phyloP scores from a whole-genome alignment of 2,329 filamentous ascomycete species.

The Phyllosticta capitalensis region DNA sequence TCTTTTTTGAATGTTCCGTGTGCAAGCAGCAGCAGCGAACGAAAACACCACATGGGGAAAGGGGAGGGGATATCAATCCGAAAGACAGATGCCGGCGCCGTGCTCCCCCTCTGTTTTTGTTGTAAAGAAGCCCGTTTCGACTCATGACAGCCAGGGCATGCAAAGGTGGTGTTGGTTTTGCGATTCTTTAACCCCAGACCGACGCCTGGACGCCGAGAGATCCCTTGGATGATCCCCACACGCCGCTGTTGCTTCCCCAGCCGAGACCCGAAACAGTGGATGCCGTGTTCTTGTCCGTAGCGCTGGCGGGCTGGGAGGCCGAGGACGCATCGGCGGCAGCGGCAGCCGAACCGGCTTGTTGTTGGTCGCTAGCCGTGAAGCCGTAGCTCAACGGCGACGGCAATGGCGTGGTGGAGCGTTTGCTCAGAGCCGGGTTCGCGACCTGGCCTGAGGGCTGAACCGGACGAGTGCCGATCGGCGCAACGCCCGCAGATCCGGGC shows the following conservation, averaged over 20 bases:
- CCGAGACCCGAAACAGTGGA: slow-evolving; percentile 30
- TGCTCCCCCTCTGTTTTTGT: neutral
- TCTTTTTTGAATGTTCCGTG: neutral
- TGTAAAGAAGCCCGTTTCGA: neutral
- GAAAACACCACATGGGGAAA: neutral
- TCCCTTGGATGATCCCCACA: slow-evolving; percentile 70
- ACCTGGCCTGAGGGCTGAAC: slow-evolving; percentile 48
- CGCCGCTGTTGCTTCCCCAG: slow-evolving; percentile 72
- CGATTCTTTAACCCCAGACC: slow-evolving; percentile 67
- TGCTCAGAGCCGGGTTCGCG: slow-evolving; percentile 54
- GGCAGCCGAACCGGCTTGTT: slow-evolving; percentile 31
- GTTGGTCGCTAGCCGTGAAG: slow-evolving; percentile 50
- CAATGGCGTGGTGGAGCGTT: slow-evolving; percentile 80
- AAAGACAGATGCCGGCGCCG: neutral
- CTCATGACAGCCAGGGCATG: neutral
- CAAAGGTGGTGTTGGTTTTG: slow-evolving; percentile 15
- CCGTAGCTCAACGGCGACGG: slow-evolving; percentile 79
- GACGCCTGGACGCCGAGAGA: slow-evolving; percentile 75
- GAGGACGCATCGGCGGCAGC: slow-evolving; percentile 47
- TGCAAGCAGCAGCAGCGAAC: neutral
- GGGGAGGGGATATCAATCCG: neutral
- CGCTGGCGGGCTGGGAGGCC: slow-evolving; percentile 46
- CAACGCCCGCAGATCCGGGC: slow-evolving; percentile 57
- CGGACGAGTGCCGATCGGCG: slow-evolving; percentile 88
- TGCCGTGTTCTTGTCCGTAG: slow-evolving; percentile 29